These are phyloP conservation scores for Psilocybe subaeruginosa DNA, from an alignment of 768 basidiomycete species.

Conservation along the genomic window DNA sequence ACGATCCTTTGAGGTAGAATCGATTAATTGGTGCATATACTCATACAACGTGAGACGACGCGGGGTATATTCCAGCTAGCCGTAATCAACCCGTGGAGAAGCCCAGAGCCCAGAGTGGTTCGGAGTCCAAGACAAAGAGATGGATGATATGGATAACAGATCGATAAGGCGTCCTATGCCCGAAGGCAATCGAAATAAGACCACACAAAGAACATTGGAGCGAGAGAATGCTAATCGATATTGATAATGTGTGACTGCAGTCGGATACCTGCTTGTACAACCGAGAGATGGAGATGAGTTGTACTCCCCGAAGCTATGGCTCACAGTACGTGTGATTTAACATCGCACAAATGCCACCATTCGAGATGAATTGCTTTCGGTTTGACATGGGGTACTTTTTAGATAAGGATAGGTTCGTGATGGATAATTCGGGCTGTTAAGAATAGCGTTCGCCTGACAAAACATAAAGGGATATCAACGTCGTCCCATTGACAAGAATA, in stretches of 20 bases:
- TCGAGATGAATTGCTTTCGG: not conserved
- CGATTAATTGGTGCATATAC: not conserved
- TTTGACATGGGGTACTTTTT: slow-evolving; percentile 1
- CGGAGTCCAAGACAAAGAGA: not conserved
- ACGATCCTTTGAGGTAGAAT: not conserved
- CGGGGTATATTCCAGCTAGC: not conserved
- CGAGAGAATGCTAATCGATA: not conserved
- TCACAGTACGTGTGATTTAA: not conserved
- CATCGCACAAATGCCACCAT: not conserved
- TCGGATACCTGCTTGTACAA: not conserved
- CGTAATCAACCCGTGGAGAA: not conserved
- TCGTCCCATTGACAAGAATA: not conserved
- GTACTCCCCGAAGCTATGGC: not conserved
- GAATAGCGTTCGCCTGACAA: not conserved
- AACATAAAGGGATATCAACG: not conserved
- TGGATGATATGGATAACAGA: not conserved
- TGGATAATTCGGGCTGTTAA: not conserved
- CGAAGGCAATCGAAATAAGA: not conserved
- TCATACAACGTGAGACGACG: not conserved
- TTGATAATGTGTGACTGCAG: not conserved
- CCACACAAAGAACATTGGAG: not conserved
- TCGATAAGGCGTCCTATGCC: not conserved
- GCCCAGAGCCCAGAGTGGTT: not conserved
- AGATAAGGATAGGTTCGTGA: not conserved
- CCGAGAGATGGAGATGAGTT: not conserved